Percentiles rank a stretch among this genome's conserved stretches.
phyloP scores from a whole-genome alignment of 441 rosid genomes.

The Aquilaria agallochum region DNA sequence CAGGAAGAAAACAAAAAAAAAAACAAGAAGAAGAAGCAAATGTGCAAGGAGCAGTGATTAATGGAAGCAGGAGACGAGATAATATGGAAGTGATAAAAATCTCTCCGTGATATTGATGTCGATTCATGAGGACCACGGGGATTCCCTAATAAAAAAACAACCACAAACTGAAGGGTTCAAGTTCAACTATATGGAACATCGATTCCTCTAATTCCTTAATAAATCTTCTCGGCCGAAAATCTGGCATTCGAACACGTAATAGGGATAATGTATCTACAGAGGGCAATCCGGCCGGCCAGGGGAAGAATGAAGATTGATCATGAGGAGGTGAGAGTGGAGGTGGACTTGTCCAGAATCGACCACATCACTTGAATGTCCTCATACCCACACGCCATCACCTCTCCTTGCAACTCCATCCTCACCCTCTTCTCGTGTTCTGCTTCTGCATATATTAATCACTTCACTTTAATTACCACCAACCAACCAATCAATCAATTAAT shows the following conservation, averaged over 20 bases:
- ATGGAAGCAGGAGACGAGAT: not conserved
- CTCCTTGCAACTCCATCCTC: constrained; percentile 66
- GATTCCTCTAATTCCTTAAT: no score
- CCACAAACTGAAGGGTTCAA: no score
- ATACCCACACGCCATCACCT: constrained; percentile 91
- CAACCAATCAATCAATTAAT: not conserved
- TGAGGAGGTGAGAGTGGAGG: constrained; percentile 44
- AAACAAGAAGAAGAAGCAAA: not conserved
- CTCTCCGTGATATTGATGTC: constrained; percentile 23
- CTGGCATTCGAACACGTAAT: no score
- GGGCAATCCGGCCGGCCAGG: no score
- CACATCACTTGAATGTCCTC: constrained; percentile 96
- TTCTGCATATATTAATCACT: no score
- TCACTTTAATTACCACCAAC: no score
- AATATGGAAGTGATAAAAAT: constrained; percentile 12
- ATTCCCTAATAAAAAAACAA: constrained; percentile 11
- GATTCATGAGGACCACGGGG: constrained; percentile 22
- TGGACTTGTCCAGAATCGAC: constrained; percentile 94
- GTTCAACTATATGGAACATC: no score
- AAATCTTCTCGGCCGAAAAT: no score
- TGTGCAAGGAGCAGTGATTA: not conserved
- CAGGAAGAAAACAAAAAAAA: no score
- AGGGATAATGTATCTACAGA: no score
- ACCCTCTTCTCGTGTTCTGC: constrained; percentile 51
- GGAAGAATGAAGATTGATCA: constrained; percentile 9